Evolutionary conservation across 306 rosid genomes (phyloP).

Genomic region (Glycyrrhiza uralensis): DNA sequence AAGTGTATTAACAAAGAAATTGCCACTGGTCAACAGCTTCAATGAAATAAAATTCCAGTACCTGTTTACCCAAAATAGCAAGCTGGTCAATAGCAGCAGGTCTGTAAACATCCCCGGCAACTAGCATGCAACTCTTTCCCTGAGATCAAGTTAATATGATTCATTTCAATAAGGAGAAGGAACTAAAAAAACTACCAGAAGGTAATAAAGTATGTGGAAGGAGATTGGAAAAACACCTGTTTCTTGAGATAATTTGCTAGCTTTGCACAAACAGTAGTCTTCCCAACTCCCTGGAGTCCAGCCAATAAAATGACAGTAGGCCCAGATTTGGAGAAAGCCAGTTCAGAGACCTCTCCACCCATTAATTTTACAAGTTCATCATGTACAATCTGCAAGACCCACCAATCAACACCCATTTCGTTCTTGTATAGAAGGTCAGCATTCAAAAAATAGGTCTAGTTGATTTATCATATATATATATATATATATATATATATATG

Average conservation of each 20-base stretch:
- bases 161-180: constrained; percentile 18
- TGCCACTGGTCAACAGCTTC: constrained; percentile 7
- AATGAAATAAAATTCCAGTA: constrained; percentile 27
- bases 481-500: no score
- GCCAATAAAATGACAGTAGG: constrained; percentile 92
- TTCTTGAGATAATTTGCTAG: constrained; percentile 88
- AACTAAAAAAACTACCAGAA: background rate
- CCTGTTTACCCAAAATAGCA: constrained; percentile 91
- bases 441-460: background rate
- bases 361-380: constrained; percentile 93
- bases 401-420: constrained; percentile 3
- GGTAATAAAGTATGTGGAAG: constrained; percentile 2
- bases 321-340: constrained; percentile 66
- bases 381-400: constrained; percentile 72
- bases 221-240: constrained; percentile 50
- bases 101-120: constrained; percentile 96
- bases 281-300: constrained; percentile 99
- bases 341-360: constrained; percentile 97
- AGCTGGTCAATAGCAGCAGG: constrained; percentile 99
- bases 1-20: background rate
- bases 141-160: constrained; percentile 32
- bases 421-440: constrained; percentile 9
- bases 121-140: constrained; percentile 97
- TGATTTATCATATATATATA: background rate
- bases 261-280: constrained; percentile 95